Evolutionary conservation across 345 rosid genomes (phyloP).

Genomic region (Populus davidiana): DNA sequence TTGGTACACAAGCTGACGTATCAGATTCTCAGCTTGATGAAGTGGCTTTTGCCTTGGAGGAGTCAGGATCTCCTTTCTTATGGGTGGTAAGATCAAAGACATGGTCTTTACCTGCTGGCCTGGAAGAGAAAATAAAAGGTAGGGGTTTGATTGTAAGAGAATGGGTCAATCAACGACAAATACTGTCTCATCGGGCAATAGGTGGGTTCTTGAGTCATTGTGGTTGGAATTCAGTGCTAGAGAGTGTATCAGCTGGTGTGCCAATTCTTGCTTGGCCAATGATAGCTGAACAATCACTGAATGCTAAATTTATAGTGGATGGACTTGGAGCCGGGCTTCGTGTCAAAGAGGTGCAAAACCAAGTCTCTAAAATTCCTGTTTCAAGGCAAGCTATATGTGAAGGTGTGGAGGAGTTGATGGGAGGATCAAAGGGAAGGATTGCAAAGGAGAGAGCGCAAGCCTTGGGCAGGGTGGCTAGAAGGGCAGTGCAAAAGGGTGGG

Average conservation of each 20-base stretch:
- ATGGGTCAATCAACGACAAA: slow-evolving; percentile 23
- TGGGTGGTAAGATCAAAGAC: slow-evolving; percentile 24
- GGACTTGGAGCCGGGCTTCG: slow-evolving; percentile 26
- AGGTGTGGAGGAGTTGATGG: slow-evolving; percentile 27
- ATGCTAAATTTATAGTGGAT: slow-evolving; percentile 18
- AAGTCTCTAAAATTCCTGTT: neutral
- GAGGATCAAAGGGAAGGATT: slow-evolving; percentile 11
- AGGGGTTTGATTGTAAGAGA: slow-evolving; percentile 23
- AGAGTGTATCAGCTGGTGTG: slow-evolving; percentile 17
- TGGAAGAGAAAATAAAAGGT: slow-evolving; percentile 10
- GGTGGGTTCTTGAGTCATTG: slow-evolving; percentile 32
- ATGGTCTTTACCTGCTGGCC: neutral
- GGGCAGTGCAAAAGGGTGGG: slow-evolving; percentile 17
- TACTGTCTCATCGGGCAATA: slow-evolving; percentile 11
- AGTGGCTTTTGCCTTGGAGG: slow-evolving; percentile 20
- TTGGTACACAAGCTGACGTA: slow-evolving; percentile 23
- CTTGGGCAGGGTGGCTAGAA: slow-evolving; percentile 18
- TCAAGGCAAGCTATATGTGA: slow-evolving; percentile 8
- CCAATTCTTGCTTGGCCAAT: slow-evolving; percentile 27
- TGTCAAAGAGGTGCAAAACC: neutral
- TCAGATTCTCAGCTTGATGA: slow-evolving; percentile 21
- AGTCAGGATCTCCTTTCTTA: slow-evolving; percentile 12
- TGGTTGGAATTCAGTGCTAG: slow-evolving; percentile 24
- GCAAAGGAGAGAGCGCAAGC: slow-evolving; percentile 20
- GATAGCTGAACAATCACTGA: slow-evolving; percentile 25